phyloP scores from a whole-genome alignment of 257 asterid species.

The Anisodus acutangulus region DNA sequence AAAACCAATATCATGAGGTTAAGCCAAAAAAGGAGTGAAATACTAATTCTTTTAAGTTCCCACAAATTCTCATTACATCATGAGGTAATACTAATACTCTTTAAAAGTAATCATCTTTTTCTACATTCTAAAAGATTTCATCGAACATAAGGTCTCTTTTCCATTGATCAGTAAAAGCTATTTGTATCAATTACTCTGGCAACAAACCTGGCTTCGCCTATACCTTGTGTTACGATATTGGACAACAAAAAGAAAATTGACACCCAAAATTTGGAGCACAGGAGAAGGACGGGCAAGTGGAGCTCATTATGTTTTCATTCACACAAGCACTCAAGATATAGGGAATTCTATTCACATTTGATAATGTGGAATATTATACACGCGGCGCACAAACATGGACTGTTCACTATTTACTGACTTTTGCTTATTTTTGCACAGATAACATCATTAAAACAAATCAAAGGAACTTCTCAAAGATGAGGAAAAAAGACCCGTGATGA shows the following conservation, averaged over 20 bases:
- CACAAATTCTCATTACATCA: no score
- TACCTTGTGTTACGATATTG: not conserved
- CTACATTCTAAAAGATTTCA: not conserved
- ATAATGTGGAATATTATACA: conserved; percentile 4
- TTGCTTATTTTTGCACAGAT: not conserved
- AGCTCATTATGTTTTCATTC: conserved; percentile 2
- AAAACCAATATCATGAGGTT: no score
- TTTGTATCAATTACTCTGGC: not conserved
- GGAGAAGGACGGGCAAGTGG: not conserved
- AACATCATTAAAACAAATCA: not conserved
- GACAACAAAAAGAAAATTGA: not conserved
- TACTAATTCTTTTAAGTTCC: not conserved
- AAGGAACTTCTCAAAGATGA: not conserved
- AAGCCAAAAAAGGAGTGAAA: no score
- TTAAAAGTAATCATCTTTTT: not conserved
- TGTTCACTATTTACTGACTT: conserved; percentile 1
- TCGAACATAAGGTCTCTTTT: not conserved
- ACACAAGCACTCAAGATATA: not conserved
- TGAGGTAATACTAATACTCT: not conserved
- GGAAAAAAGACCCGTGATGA: not conserved
- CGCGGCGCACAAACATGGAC: not conserved
- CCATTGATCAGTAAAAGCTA: not conserved
- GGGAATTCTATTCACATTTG: conserved; percentile 23
- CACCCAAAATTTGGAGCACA: not conserved
- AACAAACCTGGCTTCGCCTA: not conserved